Evolutionary conservation across 2,329 filamentous ascomycete genomes (phyloP).

Genomic region (Clarireedia homoeocarpa): DNA sequence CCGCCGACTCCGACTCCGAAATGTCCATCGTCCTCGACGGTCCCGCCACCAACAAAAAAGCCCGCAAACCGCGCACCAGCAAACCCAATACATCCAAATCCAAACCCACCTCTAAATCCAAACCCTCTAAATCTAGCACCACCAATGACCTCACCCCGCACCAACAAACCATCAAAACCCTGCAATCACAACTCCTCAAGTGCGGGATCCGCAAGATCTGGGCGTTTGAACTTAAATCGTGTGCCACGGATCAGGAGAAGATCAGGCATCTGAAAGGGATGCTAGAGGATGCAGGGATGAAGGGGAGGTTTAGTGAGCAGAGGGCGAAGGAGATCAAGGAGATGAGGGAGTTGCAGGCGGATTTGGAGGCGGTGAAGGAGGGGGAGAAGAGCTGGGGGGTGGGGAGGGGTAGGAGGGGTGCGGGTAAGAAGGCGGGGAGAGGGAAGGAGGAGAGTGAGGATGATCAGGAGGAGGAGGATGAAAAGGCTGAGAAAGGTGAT

Average conservation of each 20-base stretch:
- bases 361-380: slow-evolving; percentile 77
- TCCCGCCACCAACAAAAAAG: slow-evolving; percentile 32
- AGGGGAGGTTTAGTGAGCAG: slow-evolving; percentile 75
- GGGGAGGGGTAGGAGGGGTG: slow-evolving; percentile 31
- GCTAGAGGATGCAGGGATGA: slow-evolving; percentile 79
- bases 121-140: slow-evolving; percentile 33
- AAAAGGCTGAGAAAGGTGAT: not conserved
- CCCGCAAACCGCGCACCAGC: slow-evolving; percentile 37
- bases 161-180: slow-evolving; percentile 74
- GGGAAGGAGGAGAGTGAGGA: slow-evolving; percentile 16
- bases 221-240: slow-evolving; percentile 74
- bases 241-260: slow-evolving; percentile 68
- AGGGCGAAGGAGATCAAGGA: slow-evolving; percentile 86
- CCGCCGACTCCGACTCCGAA: slow-evolving; percentile 43
- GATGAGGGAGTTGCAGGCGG: slow-evolving; percentile 71
- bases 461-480: slow-evolving; percentile 26
- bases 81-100: slow-evolving; percentile 27
- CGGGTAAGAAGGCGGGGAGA: not conserved
- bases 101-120: slow-evolving; percentile 21
- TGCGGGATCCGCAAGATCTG: slow-evolving; percentile 92
- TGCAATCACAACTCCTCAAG: slow-evolving; percentile 80
- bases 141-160: slow-evolving; percentile 45
- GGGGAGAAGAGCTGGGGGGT: slow-evolving; percentile 73
- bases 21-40: slow-evolving; percentile 71
- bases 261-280: slow-evolving; percentile 72